Conservation (phyloP, 169 alveolate species). For the Blepharisma undulans region DNA sequence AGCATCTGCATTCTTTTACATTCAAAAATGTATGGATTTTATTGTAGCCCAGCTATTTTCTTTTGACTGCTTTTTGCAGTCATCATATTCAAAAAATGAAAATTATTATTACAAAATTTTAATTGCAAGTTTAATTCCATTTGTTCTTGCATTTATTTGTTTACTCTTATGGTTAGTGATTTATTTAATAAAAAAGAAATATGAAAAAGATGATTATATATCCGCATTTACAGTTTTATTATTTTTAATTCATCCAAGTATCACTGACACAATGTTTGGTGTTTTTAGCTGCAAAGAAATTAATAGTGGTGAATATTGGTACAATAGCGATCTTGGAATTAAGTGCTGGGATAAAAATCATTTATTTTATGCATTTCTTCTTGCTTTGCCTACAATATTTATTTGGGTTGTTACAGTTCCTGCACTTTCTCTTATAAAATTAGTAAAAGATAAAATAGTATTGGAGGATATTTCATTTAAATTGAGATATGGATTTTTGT, state of each 20-base stretch:
- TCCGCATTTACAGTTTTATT: neutral
- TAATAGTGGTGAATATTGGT: neutral
- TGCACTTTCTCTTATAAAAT: neutral
- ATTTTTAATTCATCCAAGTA: conserved; percentile 27
- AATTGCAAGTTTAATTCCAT: neutral
- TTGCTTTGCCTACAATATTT: conserved; percentile 44
- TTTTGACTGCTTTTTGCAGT: neutral
- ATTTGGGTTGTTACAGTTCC: conserved; percentile 62
- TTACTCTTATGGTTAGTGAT: conserved; percentile 28
- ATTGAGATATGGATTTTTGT: conserved; percentile 45
- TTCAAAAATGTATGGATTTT: neutral
- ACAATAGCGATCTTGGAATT: neutral
- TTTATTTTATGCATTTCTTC: neutral
- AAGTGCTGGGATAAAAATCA: conserved; percentile 26
- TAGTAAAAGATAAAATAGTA: neutral
- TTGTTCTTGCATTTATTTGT: neutral
- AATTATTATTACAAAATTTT: neutral
- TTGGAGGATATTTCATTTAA: neutral
- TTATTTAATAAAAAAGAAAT: neutral
- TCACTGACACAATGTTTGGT: neutral
- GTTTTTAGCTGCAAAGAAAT: conserved; percentile 10
- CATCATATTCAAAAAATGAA: neutral
- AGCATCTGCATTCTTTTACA: neutral
- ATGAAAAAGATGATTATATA: neutral
- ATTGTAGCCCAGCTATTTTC: neutral